These are phyloP conservation scores for Xerophyta viscosa DNA, from an alignment of 106 monocot genomes.

Conservation along the genomic window DNA sequence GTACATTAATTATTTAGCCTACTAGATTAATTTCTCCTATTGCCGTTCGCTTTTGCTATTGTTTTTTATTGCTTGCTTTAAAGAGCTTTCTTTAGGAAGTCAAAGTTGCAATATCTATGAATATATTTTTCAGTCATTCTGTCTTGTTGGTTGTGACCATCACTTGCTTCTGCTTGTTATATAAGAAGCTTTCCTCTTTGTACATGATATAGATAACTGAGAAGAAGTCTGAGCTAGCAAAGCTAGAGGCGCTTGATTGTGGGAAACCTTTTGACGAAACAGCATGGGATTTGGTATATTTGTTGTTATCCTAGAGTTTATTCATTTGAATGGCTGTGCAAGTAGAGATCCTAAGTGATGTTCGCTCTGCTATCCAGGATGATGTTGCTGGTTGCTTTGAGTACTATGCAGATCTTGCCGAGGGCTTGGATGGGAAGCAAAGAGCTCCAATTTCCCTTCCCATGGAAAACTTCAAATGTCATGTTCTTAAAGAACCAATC, in stretches of 20 bases:
- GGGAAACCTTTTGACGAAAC: slow-evolving; percentile 99
- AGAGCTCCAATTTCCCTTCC: slow-evolving; percentile 78
- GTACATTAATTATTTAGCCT: too few relatives aligned
- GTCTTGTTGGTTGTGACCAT: background rate
- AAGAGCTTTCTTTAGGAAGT: too few relatives aligned
- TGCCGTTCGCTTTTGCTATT: too few relatives aligned
- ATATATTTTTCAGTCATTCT: background rate
- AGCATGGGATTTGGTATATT: slow-evolving; percentile 79
- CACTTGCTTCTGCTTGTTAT: background rate
- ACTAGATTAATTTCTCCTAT: too few relatives aligned
- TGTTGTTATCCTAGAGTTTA: background rate
- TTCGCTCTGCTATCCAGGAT: slow-evolving; percentile 46
- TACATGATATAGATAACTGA: slow-evolving; percentile 59
- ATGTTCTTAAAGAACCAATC: slow-evolving; percentile 76
- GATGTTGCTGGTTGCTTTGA: slow-evolving; percentile 99
- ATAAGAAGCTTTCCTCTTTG: background rate
- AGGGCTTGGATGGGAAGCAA: slow-evolving; percentile 77
- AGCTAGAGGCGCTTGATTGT: slow-evolving; percentile 78
- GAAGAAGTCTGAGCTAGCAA: slow-evolving; percentile 71
- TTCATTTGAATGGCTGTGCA: too few relatives aligned
- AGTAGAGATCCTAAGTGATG: too few relatives aligned
- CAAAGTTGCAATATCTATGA: background rate
- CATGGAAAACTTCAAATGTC: slow-evolving; percentile 77
- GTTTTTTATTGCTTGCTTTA: background rate
- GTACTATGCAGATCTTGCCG: slow-evolving; percentile 93